Percentiles rank a stretch among this genome's conserved stretches.
These are phyloP conservation scores for Beauveria varroae DNA, from an alignment of 2,329 filamentous ascomycete species.

Conservation along the genomic window DNA sequence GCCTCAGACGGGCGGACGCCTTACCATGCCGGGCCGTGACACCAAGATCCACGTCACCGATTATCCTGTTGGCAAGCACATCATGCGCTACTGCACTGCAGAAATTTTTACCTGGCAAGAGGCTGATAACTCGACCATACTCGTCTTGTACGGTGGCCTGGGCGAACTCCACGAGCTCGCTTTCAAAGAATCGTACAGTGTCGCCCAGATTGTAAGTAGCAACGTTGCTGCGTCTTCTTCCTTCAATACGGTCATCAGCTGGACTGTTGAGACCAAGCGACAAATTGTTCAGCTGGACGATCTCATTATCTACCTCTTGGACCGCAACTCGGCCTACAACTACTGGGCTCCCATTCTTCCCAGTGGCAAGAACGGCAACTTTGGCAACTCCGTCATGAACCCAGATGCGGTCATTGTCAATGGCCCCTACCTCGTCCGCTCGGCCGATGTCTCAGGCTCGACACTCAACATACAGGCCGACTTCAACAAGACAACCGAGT, in stretches of 20 bases:
- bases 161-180: conserved; percentile 54
- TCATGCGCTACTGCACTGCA: conserved; percentile 57
- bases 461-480: conserved; percentile 58
- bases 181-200: conserved; percentile 20
- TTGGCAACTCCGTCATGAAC: conserved; percentile 16
- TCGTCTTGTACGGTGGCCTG: conserved; percentile 53
- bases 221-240: neutral
- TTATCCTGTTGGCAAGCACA: conserved; percentile 49
- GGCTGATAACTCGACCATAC: conserved; percentile 46
- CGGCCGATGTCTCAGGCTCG: conserved; percentile 43
- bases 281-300: neutral
- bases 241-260: conserved; percentile 3
- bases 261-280: neutral
- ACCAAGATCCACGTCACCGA: conserved; percentile 58
- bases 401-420: conserved; percentile 43
- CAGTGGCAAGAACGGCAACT: conserved; percentile 14
- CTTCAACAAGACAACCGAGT: conserved; percentile 55
- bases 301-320: conserved; percentile 18
- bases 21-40: conserved; percentile 52
- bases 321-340: conserved; percentile 54
- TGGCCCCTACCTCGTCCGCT: conserved; percentile 53
- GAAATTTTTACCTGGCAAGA: conserved; percentile 61
- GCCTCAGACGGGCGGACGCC: conserved; percentile 45
- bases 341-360: conserved; percentile 53
- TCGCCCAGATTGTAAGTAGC: neutral